phyloP scores from a whole-genome alignment of 208 protist genomes.

The Sergeia podlipaevii region DNA sequence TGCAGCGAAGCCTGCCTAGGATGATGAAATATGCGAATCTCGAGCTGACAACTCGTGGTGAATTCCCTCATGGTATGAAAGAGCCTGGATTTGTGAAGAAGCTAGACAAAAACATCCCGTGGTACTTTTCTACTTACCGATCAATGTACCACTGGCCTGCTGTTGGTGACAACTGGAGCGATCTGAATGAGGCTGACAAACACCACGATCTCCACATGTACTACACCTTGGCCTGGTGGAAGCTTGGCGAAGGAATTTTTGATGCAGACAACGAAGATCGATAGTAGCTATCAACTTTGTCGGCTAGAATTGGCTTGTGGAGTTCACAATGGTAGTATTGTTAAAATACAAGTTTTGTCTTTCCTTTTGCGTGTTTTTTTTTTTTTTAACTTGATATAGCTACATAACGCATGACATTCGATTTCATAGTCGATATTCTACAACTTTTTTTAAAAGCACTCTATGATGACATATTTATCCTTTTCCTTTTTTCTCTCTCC shows the following conservation, averaged over 20 bases:
- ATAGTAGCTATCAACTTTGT: slow-evolving; percentile 13
- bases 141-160: slow-evolving; percentile 90
- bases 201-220: slow-evolving; percentile 90
- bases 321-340: not conserved
- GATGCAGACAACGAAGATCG: slow-evolving; percentile 74
- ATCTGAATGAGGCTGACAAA: slow-evolving; percentile 80
- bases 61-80: slow-evolving; percentile 91
- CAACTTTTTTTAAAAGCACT: too few relatives aligned
- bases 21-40: slow-evolving; percentile 89
- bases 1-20: too few relatives aligned
- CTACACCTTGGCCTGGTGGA: slow-evolving; percentile 90
- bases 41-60: slow-evolving; percentile 78
- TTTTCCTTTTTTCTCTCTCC: too few relatives aligned
- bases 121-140: slow-evolving; percentile 89
- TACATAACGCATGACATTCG: too few relatives aligned
- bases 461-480: too few relatives aligned
- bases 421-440: too few relatives aligned
- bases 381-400: slow-evolving; percentile 1
- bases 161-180: slow-evolving; percentile 84
- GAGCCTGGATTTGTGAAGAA: slow-evolving; percentile 86
- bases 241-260: slow-evolving; percentile 87
- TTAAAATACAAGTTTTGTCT: slow-evolving; percentile 7
- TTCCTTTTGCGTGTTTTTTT: slow-evolving; percentile 13
- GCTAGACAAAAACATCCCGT: slow-evolving; percentile 88
- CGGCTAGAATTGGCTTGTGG: not conserved